phyloP scores from a whole-genome alignment of 2,329 filamentous ascomycete species.

The Verticillium alfalfae region DNA sequence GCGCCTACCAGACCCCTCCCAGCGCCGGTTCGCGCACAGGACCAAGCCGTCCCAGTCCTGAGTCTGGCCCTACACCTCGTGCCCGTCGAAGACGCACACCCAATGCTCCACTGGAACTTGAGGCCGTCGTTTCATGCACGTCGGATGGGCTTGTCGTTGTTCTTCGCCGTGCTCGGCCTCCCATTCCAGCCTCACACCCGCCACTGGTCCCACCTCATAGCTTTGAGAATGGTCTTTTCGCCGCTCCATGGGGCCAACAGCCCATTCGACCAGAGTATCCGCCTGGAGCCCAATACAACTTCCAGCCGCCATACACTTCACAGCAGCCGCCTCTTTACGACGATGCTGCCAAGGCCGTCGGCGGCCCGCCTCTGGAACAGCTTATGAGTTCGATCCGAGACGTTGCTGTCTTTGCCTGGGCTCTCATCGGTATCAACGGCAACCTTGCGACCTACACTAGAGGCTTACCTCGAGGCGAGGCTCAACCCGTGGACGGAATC shows the following conservation, averaged over 20 bases:
- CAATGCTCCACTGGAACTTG: constrained; percentile 55
- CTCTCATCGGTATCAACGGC: constrained; percentile 73
- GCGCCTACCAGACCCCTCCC: neutral
- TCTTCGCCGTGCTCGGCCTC: constrained; percentile 66
- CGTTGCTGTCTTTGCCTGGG: constrained; percentile 85
- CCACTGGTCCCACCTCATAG: constrained; percentile 36
- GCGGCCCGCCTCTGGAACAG: constrained; percentile 51
- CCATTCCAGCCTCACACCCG: constrained; percentile 55
- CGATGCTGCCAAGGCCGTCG: constrained; percentile 36
- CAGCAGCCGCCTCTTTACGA: constrained; percentile 35
- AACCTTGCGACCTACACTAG: constrained; percentile 59
- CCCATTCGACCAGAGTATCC: constrained; percentile 45
- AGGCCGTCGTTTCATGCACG: constrained; percentile 87
- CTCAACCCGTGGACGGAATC: constrained; percentile 54
- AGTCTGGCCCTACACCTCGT: constrained; percentile 20
- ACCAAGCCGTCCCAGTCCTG: neutral
- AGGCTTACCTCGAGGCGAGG: constrained; percentile 58
- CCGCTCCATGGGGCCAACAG: constrained; percentile 71
- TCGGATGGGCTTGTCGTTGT: constrained; percentile 84
- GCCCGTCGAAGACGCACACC: neutral
- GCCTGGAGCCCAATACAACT: constrained; percentile 22
- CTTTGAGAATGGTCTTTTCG: constrained; percentile 62
- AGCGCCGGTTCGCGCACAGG: neutral
- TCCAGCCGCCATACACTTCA: constrained; percentile 28
- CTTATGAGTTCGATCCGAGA: constrained; percentile 80